Evolutionary conservation across 225 moss, liverwort and hornwort species (phyloP).

Genomic region (Straminergon stramineum): DNA sequence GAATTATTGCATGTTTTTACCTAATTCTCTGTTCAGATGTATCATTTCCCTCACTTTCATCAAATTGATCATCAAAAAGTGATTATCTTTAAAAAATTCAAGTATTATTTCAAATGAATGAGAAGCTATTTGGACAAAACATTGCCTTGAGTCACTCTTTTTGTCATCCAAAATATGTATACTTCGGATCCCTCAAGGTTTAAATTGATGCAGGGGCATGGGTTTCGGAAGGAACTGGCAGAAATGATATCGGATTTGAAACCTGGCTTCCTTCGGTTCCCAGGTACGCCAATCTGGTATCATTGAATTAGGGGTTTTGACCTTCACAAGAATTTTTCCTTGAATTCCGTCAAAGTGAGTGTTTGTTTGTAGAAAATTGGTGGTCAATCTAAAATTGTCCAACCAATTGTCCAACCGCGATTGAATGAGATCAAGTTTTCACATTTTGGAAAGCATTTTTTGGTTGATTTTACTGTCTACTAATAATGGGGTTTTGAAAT

Average conservation of each 20-base stretch:
- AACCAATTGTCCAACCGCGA: neutral
- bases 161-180: neutral
- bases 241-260: conserved; percentile 67
- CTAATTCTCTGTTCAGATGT: no score
- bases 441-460: neutral
- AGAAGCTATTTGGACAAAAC: neutral
- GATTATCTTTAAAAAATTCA: neutral
- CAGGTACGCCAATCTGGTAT: conserved; percentile 56
- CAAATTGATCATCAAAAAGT: neutral
- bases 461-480: neutral
- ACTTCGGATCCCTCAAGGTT: neutral
- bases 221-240: conserved; percentile 81
- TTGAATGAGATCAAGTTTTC: neutral
- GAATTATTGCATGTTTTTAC: no score
- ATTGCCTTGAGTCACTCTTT: neutral
- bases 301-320: neutral
- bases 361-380: neutral
- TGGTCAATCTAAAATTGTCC: no score
- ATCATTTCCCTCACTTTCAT: neutral
- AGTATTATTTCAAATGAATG: neutral
- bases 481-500: neutral
- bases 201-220: conserved; percentile 56
- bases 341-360: neutral
- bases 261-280: conserved; percentile 89
- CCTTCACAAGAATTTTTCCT: neutral